Base-by-base conservation (phyloP, 805 yeast species). In the Metschnikowia borealis region DNA sequence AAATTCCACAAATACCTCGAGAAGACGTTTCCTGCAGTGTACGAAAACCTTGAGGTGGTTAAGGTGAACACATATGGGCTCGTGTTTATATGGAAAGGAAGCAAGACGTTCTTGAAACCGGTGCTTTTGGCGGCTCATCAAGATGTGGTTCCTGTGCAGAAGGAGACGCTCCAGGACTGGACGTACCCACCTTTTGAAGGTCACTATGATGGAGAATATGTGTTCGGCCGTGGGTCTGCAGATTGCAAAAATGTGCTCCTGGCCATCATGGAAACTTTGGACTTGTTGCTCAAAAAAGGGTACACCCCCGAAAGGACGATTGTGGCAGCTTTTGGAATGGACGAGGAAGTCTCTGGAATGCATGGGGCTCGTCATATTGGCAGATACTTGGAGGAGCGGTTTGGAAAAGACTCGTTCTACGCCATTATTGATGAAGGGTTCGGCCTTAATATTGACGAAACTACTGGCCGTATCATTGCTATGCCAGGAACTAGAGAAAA, bases 401-500 rank as follows among this genome's bases (percentile, higher is more conserved):
- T 55, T 18, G 62, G 62, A 7, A 38, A 38, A 17, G 52, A 59
- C 46, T 46, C 55, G 1, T 46, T 59, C 42, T 51, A 55, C 38
- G 60, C 61, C 20, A 47, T 59, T 21, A 48, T 59, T 17, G 62
- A 59, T 32, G 62, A 59, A 33, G 62, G 62, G 18, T 32, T 51
- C 21, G 77, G 81, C 3, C 52, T 70, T 23, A 48, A 51, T 5
- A 38, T 49, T 11, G 71, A 67, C 38, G 53, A 58, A 2, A 63
- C 49, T 48, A 79, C 84, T 13, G 82, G 81, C 17, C 87, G 84
- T 61, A 62, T 60, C 35, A 69, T 77, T 83, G 96, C 63, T 63
- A 68, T 47, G 57, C 74, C 60, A 68, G 82, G 65, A 6, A 64
- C 70, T 2, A 68, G 79, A 17, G 87, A 78, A 35, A 69, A 75